Evolutionary conservation across 371 early-diverging fungal species (phyloP), one percentile per base, ranked within the genome.

Genomic region (Nematocida sp.): DNA sequence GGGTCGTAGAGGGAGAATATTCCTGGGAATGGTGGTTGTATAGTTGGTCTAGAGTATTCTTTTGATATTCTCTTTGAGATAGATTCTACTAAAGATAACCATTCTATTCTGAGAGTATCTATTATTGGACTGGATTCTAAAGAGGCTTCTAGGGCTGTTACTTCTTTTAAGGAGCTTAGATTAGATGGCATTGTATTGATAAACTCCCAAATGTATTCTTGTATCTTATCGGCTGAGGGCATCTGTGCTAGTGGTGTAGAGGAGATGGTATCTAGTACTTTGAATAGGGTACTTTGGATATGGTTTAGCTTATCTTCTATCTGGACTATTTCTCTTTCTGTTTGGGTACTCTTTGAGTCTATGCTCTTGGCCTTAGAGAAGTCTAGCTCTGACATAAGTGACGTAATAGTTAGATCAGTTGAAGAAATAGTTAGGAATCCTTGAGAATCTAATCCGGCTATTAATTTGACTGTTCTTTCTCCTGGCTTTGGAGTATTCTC

Each of bases 161-260:
- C 62, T 34, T 70, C 45, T 37, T 57, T 40, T 40, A 34, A 23
- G 2, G 48, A 60, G 1, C 29, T 43, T n/a, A 43, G 49, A 25
- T 45, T 19, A 9, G 49, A 13, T n/a, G 74, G 67, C 4, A 70
- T 7, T 2, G n/a, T 27, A 19, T 55, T 43, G 7, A 49, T 31
- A 45, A 48, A 23, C 61, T 60, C 61, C 74, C 49, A 55, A 27
- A 70, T 58, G n/a, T 11, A 17, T 17, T 46, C 74, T 9, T 23
- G n/a, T 13, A 60, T 38, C 43, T 47, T 27, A 19, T 58, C 58
- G 23, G 61, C 74, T 17, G 48, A 46, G 1, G 74, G 60, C 21
- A 70, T 21, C 17, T 45, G 58, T 15, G 15, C 15, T 2, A 41
- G 19, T 17, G 43, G 19, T 4, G 7, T 9, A 38, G 29, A 47